phyloP scores from a whole-genome alignment of 2,329 filamentous ascomycete genomes.

The Penicillium olsonii region DNA sequence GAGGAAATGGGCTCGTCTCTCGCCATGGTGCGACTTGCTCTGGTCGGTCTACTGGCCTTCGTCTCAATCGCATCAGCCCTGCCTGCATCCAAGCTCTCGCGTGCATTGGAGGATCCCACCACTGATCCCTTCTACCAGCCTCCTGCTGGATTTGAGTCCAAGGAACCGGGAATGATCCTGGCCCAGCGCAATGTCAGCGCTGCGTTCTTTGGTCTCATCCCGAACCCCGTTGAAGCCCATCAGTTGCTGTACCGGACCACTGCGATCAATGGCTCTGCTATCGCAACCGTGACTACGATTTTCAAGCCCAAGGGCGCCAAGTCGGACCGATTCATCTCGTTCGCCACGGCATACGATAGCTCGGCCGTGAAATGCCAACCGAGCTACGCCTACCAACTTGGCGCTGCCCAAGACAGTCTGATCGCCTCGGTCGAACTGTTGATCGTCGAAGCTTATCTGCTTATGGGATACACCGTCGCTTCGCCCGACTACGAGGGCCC shows the following conservation, averaged over 20 bases:
- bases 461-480: constrained; percentile 50
- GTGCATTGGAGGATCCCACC: constrained; percentile 10
- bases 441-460: constrained; percentile 40
- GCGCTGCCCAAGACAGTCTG: constrained; percentile 32
- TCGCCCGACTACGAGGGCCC: constrained; percentile 53
- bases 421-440: constrained; percentile 38
- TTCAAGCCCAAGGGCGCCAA: constrained; percentile 35
- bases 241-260: constrained; percentile 48
- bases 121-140: constrained; percentile 31
- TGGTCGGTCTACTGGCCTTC: constrained; percentile 4
- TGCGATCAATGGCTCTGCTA: constrained; percentile 39
- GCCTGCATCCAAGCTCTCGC: neutral
- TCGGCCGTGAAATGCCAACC: constrained; percentile 28
- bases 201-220: constrained; percentile 25
- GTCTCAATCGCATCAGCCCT: constrained; percentile 2
- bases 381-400: constrained; percentile 33
- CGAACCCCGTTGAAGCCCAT: constrained; percentile 27
- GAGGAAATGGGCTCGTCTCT: constrained; percentile 5
- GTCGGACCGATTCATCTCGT: constrained; percentile 42
- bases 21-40: constrained; percentile 8
- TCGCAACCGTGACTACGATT: constrained; percentile 44
- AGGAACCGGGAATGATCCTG: constrained; percentile 26
- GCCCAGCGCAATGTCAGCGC: constrained; percentile 21
- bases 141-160: constrained; percentile 24
- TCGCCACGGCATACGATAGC: constrained; percentile 42